phyloP scores from a whole-genome alignment of 306 rosid genomes.

The Abrus pulchellus region DNA sequence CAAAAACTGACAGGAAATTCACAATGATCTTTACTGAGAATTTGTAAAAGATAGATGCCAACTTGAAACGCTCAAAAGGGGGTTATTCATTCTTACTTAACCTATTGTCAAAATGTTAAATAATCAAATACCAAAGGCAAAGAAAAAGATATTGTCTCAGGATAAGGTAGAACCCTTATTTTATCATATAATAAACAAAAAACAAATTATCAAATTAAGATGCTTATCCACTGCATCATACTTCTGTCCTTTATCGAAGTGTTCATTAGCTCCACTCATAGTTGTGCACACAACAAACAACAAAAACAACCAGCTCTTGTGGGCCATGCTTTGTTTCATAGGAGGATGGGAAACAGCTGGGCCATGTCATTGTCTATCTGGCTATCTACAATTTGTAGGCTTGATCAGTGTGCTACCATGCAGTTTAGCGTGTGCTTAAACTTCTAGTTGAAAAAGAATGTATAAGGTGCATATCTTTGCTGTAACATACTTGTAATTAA shows the following conservation, averaged over 20 bases:
- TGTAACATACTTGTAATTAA: no score
- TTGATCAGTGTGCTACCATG: no score
- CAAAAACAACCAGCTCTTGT: background rate
- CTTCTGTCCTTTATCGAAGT: background rate
- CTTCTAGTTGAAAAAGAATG: no score
- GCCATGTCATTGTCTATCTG: no score
- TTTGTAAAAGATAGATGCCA: background rate
- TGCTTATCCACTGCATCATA: background rate
- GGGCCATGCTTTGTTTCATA: background rate
- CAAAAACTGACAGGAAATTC: background rate
- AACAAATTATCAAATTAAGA: background rate
- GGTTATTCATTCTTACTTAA: background rate
- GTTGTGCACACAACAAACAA: background rate
- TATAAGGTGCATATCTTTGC: no score
- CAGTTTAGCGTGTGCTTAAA: no score
- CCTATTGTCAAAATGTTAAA: background rate
- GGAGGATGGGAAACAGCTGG: no score
- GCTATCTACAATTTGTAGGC: no score
- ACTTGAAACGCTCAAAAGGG: background rate
- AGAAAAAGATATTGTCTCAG: background rate
- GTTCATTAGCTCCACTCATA: conserved; percentile 17
- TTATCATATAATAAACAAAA: background rate
- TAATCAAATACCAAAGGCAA: background rate
- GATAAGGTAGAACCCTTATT: background rate
- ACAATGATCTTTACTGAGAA: background rate